Evolutionary conservation across 2,329 filamentous ascomycete genomes (phyloP).

Genomic region (Colletotrichum aenigma): DNA sequence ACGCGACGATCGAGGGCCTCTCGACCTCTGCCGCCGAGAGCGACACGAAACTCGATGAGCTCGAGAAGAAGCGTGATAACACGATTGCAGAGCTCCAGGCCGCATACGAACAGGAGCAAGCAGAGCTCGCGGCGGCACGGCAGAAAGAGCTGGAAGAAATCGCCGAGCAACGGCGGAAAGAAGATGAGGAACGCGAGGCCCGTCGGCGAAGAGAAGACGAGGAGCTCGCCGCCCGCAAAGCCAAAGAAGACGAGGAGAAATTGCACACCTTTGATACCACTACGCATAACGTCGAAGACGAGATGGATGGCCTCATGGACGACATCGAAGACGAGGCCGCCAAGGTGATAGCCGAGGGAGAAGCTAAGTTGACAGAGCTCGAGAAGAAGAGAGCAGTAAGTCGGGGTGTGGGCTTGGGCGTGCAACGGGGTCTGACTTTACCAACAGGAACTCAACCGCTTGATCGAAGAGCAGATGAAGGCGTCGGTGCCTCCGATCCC

Average conservation of each 20-base stretch:
- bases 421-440: neutral
- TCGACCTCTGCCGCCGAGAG: conserved; percentile 31
- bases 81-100: conserved; percentile 33
- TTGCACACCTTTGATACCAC: conserved; percentile 32
- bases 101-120: conserved; percentile 34
- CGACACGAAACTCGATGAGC: conserved; percentile 38
- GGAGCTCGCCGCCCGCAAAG: conserved; percentile 28
- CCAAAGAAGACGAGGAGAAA: conserved; percentile 34
- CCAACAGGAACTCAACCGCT: conserved; percentile 43
- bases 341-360: conserved; percentile 32
- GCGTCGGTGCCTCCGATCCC: conserved; percentile 32
- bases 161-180: conserved; percentile 37
- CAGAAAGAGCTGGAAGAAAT: conserved; percentile 34
- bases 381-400: conserved; percentile 36
- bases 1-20: conserved; percentile 37
- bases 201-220: conserved; percentile 40
- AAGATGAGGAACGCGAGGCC: conserved; percentile 45
- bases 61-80: conserved; percentile 41
- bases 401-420: neutral
- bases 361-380: conserved; percentile 33
- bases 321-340: conserved; percentile 34
- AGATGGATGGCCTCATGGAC: conserved; percentile 38
- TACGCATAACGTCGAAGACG: conserved; percentile 35
- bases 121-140: conserved; percentile 31
- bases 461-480: conserved; percentile 45